A percentile compares a stretch with the other conserved stretches of the same genome.
phyloP scores from a whole-genome alignment of 2,329 filamentous ascomycete genomes.

The Zymoseptoria passerinii region DNA sequence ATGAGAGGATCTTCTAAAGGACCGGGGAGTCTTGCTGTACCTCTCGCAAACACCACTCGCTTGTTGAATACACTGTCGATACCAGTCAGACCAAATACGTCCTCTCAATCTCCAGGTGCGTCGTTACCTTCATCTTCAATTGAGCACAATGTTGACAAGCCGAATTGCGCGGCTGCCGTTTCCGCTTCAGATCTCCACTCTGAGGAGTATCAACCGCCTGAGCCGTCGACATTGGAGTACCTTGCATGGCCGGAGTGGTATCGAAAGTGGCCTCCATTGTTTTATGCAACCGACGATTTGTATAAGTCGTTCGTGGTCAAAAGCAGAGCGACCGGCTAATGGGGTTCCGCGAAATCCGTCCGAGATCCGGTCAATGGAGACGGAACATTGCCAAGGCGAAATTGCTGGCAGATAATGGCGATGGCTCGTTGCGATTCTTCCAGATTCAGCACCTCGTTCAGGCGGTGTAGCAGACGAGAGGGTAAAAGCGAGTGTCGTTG shows the following conservation, averaged over 20 bases:
- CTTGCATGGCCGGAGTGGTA: not conserved
- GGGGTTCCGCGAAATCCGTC: not conserved
- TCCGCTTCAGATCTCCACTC: slow-evolving; percentile 14
- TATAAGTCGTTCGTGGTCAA: not conserved
- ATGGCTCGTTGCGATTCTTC: too few relatives aligned
- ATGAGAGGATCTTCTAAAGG: not conserved
- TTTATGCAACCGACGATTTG: not conserved
- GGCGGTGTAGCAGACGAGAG: too few relatives aligned
- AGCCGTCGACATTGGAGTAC: not conserved
- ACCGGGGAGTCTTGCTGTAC: slow-evolving; percentile 1
- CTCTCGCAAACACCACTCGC: slow-evolving; percentile 17
- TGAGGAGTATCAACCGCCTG: slow-evolving; percentile 6
- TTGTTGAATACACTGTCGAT: not conserved
- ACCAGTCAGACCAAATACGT: not conserved
- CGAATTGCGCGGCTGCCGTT: slow-evolving; percentile 23
- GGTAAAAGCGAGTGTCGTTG: not conserved
- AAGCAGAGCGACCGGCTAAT: not conserved
- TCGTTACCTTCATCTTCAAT: slow-evolving; percentile 23
- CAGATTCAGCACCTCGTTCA: too few relatives aligned
- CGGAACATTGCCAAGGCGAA: not conserved
- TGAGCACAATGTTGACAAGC: slow-evolving; percentile 22
- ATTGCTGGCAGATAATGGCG: not conserved
- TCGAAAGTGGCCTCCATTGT: not conserved
- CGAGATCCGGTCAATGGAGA: not conserved
- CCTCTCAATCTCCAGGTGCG: not conserved